phyloP scores from a whole-genome alignment of 1,284 basidiomycete genomes.

The Boletellus dicymbophilus region DNA sequence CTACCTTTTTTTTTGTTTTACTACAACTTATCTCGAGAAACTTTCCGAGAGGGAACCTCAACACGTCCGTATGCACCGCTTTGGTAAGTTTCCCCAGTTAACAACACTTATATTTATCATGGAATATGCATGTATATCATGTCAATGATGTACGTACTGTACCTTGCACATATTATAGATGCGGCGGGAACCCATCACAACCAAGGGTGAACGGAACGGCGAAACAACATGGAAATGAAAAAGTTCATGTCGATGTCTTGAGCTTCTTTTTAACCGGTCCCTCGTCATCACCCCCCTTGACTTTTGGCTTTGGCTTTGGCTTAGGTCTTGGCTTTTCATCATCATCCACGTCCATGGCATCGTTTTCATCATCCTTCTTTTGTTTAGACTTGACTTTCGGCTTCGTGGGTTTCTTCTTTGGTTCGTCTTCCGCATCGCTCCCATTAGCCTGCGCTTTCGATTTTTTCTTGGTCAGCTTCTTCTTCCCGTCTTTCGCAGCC shows the following conservation, averaged over 20 bases:
- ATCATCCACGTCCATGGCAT: conserved; percentile 42
- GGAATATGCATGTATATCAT: conserved; percentile 13
- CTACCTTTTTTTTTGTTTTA: conserved; percentile 1
- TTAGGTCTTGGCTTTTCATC: conserved; percentile 39
- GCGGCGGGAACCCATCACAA: conserved; percentile 1
- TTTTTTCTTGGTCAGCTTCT: conserved; percentile 40
- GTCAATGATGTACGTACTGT: conserved; percentile 23
- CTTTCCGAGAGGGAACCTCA: too few relatives aligned
- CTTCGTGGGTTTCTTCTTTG: conserved; percentile 45
- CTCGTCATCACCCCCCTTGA: conserved; percentile 45
- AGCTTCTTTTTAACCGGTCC: conserved; percentile 74
- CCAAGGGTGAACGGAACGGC: background rate
- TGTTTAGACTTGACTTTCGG: conserved; percentile 48
- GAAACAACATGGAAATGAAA: background rate
- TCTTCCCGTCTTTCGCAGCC: conserved; percentile 43
- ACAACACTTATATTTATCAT: background rate
- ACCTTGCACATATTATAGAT: conserved; percentile 26
- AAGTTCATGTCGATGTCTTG: conserved; percentile 44
- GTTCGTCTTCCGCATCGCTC: conserved; percentile 41
- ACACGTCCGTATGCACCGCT: background rate
- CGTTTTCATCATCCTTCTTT: conserved; percentile 33
- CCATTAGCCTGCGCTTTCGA: conserved; percentile 37
- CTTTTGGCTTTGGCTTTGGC: conserved; percentile 40
- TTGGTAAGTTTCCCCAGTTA: background rate
- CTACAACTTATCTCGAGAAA: conserved; percentile 7